These are phyloP conservation scores for Phyllosticta citrichinensis DNA, from an alignment of 2,329 filamentous ascomycete species.

Conservation along the genomic window DNA sequence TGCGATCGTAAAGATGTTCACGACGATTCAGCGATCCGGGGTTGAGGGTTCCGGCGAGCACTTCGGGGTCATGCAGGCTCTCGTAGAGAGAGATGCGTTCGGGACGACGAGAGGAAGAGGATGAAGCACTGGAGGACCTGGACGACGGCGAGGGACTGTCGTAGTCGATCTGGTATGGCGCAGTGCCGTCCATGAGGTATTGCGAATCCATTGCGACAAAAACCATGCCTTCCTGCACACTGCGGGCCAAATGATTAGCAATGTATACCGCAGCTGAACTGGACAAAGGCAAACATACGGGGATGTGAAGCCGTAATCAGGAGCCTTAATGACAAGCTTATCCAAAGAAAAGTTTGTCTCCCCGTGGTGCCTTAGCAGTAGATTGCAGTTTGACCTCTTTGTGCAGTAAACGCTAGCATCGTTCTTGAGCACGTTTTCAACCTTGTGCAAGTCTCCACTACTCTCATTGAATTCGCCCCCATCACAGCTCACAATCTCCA, in stretches of 20 bases:
- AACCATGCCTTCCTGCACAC: slow-evolving; percentile 82
- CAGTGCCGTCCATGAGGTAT: slow-evolving; percentile 61
- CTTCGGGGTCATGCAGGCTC: slow-evolving; percentile 23
- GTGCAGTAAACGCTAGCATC: slow-evolving; percentile 85
- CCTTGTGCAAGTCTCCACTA: slow-evolving; percentile 32
- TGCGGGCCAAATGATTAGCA: slow-evolving; percentile 33
- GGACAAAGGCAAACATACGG: slow-evolving; percentile 53
- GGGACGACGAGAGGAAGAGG: slow-evolving; percentile 19
- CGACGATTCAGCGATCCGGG: slow-evolving; percentile 15
- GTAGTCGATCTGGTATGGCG: slow-evolving; percentile 64
- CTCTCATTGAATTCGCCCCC: slow-evolving; percentile 57
- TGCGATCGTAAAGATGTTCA: not conserved
- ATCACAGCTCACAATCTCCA: slow-evolving; percentile 87
- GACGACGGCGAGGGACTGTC: slow-evolving; percentile 15
- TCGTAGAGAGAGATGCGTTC: slow-evolving; percentile 25
- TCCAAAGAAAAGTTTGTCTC: slow-evolving; percentile 72
- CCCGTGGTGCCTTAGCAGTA: slow-evolving; percentile 73
- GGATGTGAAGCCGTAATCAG: slow-evolving; percentile 68
- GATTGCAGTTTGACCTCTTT: slow-evolving; percentile 76
- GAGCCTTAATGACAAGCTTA: slow-evolving; percentile 80
- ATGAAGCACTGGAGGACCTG: slow-evolving; percentile 17
- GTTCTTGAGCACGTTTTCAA: slow-evolving; percentile 71
- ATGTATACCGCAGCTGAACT: slow-evolving; percentile 18
- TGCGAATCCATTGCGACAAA: slow-evolving; percentile 82
- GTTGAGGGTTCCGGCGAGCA: slow-evolving; percentile 16